Evolutionary conservation across 306 rosid genomes (phyloP).

Genomic region (Trichosanthes cucumerina): DNA sequence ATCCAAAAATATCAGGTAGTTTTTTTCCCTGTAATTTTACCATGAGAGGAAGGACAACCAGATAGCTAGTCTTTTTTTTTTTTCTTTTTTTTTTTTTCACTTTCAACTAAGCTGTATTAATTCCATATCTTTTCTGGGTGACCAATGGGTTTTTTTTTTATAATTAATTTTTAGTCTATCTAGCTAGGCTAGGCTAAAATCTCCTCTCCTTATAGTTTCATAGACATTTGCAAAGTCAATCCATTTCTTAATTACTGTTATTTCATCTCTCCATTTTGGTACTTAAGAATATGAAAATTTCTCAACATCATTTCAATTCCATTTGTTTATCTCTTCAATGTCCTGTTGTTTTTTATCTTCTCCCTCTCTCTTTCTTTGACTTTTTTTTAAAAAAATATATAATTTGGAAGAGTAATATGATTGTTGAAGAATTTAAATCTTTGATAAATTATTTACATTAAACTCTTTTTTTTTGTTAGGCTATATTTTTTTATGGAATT

Average conservation of each 20-base stretch:
- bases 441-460: background rate
- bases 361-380: background rate
- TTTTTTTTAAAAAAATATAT: too few species aligned
- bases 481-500: background rate
- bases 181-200: constrained; percentile 5
- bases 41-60: constrained; percentile 12
- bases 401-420: background rate
- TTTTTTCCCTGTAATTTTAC: background rate
- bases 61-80: background rate
- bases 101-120: constrained; percentile 6
- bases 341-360: background rate
- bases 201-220: constrained; percentile 2
- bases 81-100: background rate
- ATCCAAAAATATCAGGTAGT: constrained; percentile 8
- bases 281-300: background rate
- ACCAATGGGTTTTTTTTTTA: constrained; percentile 1
- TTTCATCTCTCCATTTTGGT: background rate
- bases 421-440: background rate
- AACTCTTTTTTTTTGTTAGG: background rate
- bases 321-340: background rate
- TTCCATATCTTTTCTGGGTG: constrained; percentile 4
- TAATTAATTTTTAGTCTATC: background rate
- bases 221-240: background rate
- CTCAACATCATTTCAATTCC: background rate
- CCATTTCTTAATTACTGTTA: background rate